Evolutionary conservation across 441 rosid genomes (phyloP), one percentile per base, ranked within the genome.

Genomic region (Populus hybrid): DNA sequence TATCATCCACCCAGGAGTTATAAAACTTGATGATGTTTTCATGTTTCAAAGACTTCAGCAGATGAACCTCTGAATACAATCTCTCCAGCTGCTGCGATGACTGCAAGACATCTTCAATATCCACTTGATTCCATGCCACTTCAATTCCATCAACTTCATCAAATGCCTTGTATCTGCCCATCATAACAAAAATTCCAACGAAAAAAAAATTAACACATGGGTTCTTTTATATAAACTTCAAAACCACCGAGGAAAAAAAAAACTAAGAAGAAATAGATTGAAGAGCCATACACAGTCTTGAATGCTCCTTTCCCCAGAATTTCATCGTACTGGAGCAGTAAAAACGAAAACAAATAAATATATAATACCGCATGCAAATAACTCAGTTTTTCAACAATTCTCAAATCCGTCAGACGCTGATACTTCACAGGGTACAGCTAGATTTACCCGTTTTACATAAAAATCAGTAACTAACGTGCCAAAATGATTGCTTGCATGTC

Each of bases 241-340:
- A 16, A 16, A 61, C 8, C 32, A 26, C 5, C 0, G 14, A 67
- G 54, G 6, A 54, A 26, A 21, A 69, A 28, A 24, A 18, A 73
- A 80, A 72, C 76, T 2, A 54, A 61, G 70, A 74, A 72, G 81
- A 71, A 70, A 74, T 40, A 70, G 72, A 83, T 73, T 59, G 24
- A 16, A 75, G 79, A 87, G 84, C 30, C 92, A 91, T 91, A 91
- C 90, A 93, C 98, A 81, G 91, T 93, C 93, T 93, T 93, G 95
- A 88, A 93, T 70, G 98, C 98, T 79, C 98, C 98, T 86, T 79
- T 89, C 74, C 98, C 98, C 87, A 93, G 80, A 65, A 91, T 78
- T 73, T 93, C 96, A 83, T 88, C 92, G 80, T 82, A 88, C 95
- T 90, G 89, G 69, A 81, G 83, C 35, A 84, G 75, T 12, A 64